Evolutionary conservation across 495 filamentous ascomycete species (phyloP).

Genomic region (Beverwykella pulmonaria): DNA sequence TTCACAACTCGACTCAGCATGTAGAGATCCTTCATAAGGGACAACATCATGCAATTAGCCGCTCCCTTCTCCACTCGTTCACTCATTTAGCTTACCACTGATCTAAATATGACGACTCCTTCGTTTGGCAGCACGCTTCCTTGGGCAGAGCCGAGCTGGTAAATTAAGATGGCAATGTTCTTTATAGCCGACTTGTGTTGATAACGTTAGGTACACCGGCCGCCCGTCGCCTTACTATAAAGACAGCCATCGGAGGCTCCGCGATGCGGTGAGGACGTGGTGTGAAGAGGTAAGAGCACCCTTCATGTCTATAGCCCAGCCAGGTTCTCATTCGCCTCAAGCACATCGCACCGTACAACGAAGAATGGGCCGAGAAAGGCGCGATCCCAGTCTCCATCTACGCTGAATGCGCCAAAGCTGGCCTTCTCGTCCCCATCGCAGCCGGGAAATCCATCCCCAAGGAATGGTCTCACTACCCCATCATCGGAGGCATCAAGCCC

Average conservation of each 20-base stretch:
- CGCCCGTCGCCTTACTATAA: slow-evolving; percentile 40
- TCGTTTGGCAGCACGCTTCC: slow-evolving; percentile 25
- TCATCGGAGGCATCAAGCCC: slow-evolving; percentile 32
- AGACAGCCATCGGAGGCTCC: slow-evolving; percentile 27
- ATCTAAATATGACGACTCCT: slow-evolving; percentile 6
- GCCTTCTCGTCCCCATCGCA: slow-evolving; percentile 33
- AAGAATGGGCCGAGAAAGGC: slow-evolving; percentile 34
- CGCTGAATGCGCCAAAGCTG: slow-evolving; percentile 32
- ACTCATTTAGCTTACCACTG: neutral
- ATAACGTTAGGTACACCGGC: slow-evolving; percentile 32
- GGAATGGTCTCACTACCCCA: slow-evolving; percentile 30
- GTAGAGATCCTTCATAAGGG: neutral
- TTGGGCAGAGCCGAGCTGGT: slow-evolving; percentile 29
- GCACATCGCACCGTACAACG: slow-evolving; percentile 32
- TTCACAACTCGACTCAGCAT: neutral
- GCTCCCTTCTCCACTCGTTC: neutral
- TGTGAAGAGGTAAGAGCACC: slow-evolving; percentile 22
- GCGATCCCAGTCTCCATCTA: slow-evolving; percentile 27
- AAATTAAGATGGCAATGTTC: neutral
- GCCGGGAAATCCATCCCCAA: slow-evolving; percentile 31
- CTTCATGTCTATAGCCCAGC: neutral
- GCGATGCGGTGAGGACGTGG: slow-evolving; percentile 36
- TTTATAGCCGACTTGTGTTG: neutral
- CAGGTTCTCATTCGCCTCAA: slow-evolving; percentile 5
- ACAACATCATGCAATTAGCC: neutral